Conservation (phyloP, 306 rosid genomes). For the Vigna nakashimae region DNA sequence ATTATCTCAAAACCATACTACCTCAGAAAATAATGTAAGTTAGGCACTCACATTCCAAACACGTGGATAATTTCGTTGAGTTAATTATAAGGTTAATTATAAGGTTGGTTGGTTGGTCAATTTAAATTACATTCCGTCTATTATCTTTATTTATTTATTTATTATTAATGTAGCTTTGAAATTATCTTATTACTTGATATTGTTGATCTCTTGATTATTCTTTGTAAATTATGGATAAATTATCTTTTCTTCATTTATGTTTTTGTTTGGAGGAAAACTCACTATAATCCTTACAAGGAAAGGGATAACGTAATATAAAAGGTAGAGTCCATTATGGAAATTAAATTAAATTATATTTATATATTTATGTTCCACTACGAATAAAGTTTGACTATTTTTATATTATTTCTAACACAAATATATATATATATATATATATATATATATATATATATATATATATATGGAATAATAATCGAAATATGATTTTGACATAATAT, state of each 20-base stretch:
- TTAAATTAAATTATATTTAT: not conserved
- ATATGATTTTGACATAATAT: too few species aligned
- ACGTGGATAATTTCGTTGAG: not conserved
- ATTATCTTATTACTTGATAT: not conserved
- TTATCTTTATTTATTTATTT: not conserved
- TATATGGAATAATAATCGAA: too few species aligned
- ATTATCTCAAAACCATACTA: not conserved
- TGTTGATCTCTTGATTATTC: not conserved
- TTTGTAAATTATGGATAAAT: too few species aligned
- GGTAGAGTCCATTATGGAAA: not conserved
- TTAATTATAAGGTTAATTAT: not conserved
- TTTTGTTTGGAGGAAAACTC: not conserved
- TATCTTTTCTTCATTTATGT: not conserved
- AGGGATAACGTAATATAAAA: not conserved
- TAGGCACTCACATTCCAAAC: not conserved
- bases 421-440: too few species aligned
- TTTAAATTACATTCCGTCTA: not conserved
- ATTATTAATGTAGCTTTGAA: not conserved
- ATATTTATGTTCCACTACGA: not conserved
- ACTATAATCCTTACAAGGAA: not conserved
- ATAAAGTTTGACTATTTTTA: not conserved
- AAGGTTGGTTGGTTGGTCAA: not conserved
- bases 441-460: too few species aligned
- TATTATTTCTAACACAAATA: not conserved
- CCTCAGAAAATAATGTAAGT: not conserved